Conservation (phyloP, 208 protist genomes). For the Leishmania braziliensis region DNA sequence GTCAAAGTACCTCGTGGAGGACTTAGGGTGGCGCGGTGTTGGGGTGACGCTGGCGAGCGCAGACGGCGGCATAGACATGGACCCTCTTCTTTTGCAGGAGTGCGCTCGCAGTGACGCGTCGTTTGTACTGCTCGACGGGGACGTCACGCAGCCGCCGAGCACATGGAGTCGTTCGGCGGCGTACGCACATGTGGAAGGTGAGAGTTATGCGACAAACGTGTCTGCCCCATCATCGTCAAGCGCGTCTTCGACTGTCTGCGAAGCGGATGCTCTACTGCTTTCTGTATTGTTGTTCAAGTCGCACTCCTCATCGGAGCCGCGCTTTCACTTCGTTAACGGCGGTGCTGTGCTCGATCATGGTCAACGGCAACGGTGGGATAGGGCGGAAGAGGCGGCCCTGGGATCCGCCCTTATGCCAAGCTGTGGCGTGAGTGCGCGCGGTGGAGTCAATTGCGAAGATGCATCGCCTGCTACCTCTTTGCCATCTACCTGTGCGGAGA, state of each 20-base stretch:
- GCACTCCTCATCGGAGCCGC: background rate
- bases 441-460: background rate
- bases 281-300: background rate
- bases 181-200: background rate
- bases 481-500: background rate
- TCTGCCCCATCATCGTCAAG: background rate
- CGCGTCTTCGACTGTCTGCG: background rate
- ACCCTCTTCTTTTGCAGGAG: constrained; percentile 24
- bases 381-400: background rate
- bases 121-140: constrained; percentile 40
- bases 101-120: background rate
- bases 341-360: constrained; percentile 84
- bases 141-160: constrained; percentile 30
- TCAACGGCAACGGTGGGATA: constrained; percentile 42
- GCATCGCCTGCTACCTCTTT: background rate
- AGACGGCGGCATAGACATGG: constrained; percentile 63
- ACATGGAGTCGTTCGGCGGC: constrained; percentile 32
- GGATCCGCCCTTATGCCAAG: background rate
- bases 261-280: background rate
- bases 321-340: constrained; percentile 78
- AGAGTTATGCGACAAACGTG: background rate
- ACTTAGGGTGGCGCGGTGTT: constrained; percentile 71
- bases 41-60: constrained; percentile 57
- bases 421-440: background rate
- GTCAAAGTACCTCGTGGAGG: constrained; percentile 59